Conservation (phyloP, 164 flowering plant species). For the Warburgia ugandensis region DNA sequence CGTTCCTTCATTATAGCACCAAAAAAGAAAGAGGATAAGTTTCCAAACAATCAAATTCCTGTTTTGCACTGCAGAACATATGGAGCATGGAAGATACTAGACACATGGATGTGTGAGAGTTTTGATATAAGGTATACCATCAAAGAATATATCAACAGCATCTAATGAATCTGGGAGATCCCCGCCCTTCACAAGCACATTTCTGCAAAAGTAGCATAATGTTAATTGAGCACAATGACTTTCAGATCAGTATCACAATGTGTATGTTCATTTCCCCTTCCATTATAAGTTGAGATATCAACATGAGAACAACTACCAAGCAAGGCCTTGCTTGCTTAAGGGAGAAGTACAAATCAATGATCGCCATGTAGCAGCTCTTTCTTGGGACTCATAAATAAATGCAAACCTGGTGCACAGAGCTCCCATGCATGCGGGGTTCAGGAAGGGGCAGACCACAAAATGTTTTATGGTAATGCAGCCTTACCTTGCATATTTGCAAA, state of each 20-base stretch:
- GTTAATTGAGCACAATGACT: neutral
- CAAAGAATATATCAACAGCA: slow-evolving; percentile 84
- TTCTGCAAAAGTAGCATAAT: slow-evolving; percentile 30
- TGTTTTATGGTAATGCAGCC: too few species aligned
- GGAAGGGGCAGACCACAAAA: too few species aligned
- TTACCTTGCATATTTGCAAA: too few species aligned
- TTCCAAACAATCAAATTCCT: neutral
- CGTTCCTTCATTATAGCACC: slow-evolving; percentile 35
- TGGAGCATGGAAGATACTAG: neutral
- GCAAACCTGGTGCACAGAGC: too few species aligned
- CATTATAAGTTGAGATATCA: neutral
- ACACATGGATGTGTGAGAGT: too few species aligned
- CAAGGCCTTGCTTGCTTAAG: too few species aligned
- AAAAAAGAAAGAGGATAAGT: neutral
- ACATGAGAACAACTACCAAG: too few species aligned
- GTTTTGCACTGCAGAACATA: neutral
- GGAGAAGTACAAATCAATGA: too few species aligned
- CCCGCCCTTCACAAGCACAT: slow-evolving; percentile 94
- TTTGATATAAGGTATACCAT: slow-evolving; percentile 63
- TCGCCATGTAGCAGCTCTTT: too few species aligned
- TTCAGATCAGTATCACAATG: neutral
- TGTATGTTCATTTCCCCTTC: neutral
- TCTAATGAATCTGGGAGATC: slow-evolving; percentile 74
- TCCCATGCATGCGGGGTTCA: too few species aligned
- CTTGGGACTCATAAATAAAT: too few species aligned